Conservation (phyloP, 495 filamentous ascomycete species). For the Penicillium atrosanguineum region DNA sequence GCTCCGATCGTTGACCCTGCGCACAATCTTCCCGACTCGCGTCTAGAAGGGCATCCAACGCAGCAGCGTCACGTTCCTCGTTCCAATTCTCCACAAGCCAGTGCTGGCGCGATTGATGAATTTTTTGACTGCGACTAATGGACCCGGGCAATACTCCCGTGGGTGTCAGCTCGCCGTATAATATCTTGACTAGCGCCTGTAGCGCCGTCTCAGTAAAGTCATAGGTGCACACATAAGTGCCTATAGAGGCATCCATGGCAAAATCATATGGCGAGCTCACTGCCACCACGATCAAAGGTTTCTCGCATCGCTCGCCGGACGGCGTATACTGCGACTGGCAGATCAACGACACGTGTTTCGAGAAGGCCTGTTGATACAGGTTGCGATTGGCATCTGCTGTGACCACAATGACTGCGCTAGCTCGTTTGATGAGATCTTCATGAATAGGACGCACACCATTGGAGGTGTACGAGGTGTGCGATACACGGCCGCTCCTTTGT, state of each 20-base stretch:
- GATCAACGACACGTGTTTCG: slow-evolving; percentile 92
- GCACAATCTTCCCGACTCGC: slow-evolving; percentile 57
- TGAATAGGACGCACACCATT: slow-evolving; percentile 87
- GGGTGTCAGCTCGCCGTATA: slow-evolving; percentile 75
- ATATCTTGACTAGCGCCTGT: slow-evolving; percentile 72
- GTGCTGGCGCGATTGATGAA: slow-evolving; percentile 75
- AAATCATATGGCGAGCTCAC: slow-evolving; percentile 94
- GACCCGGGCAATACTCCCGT: slow-evolving; percentile 75
- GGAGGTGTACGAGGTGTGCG: slow-evolving; percentile 89
- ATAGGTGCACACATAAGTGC: slow-evolving; percentile 89
- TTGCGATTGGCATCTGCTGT: slow-evolving; percentile 90
- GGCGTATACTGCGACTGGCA: slow-evolving; percentile 67
- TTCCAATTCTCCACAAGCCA: slow-evolving; percentile 89
- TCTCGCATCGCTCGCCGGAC: slow-evolving; percentile 56
- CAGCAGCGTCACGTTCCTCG: slow-evolving; percentile 67
- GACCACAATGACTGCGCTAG: slow-evolving; percentile 79
- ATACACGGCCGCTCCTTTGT: slow-evolving; percentile 73
- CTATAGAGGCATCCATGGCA: slow-evolving; percentile 82
- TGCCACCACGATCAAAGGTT: slow-evolving; percentile 76
- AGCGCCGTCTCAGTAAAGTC: slow-evolving; percentile 91
- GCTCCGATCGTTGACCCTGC: slow-evolving; percentile 54
- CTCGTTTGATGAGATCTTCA: slow-evolving; percentile 83
- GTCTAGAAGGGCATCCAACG: slow-evolving; percentile 65
- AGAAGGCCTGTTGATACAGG: slow-evolving; percentile 85
- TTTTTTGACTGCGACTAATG: slow-evolving; percentile 76